Evolutionary conservation across 306 rosid species (phyloP), one percentile per base, ranked within the genome.

Genomic region (Mimosa pudica): DNA sequence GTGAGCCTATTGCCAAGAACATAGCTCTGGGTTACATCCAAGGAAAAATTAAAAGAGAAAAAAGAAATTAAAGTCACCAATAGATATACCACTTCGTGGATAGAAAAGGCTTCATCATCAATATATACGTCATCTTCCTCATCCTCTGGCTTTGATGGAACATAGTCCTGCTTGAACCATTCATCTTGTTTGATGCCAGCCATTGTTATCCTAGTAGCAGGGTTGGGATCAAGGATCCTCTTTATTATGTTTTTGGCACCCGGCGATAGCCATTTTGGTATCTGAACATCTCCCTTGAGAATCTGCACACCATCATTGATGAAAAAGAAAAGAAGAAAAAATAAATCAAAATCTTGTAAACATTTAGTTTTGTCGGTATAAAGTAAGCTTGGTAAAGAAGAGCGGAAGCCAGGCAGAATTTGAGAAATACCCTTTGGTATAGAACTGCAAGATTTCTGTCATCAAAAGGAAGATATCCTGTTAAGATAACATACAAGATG

Each of bases 371-470:
- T 44, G 44, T 17, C 8, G 47, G 77, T 42, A 32, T 33, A 30
- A 35, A 67, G 32, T 35, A 33, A 33, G 2, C 41, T 54, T 24
- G 30, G 35, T 38, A 78, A 60, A 75, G 32, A 75, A 73, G 60
- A 80, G 69, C 33, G 41, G 54, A 45, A 24, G 30, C 30, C 20
- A 38, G 70, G 46, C 32, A 64, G 68, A 44, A 70, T 52, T 8
- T 44, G 69, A 74, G 42, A 2, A 38, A 77, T 84, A 94, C 98
- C 97, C 88, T 95, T 46, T 95, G 97, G 74, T 92, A 95, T 33
- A 95, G 97, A 79, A 95, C 97, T 47, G 91, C 94, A 12, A 95
- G 90, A 86, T 95, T 95, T 83, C 98, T 85, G 70, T 95, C 98
- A 76, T 95, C 96, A 35, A 95, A 95, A 35, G 99, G 99, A 32